phyloP scores from a whole-genome alignment of 2,329 filamentous ascomycete genomes.

The Phaeosphaeriaceae sp. region DNA sequence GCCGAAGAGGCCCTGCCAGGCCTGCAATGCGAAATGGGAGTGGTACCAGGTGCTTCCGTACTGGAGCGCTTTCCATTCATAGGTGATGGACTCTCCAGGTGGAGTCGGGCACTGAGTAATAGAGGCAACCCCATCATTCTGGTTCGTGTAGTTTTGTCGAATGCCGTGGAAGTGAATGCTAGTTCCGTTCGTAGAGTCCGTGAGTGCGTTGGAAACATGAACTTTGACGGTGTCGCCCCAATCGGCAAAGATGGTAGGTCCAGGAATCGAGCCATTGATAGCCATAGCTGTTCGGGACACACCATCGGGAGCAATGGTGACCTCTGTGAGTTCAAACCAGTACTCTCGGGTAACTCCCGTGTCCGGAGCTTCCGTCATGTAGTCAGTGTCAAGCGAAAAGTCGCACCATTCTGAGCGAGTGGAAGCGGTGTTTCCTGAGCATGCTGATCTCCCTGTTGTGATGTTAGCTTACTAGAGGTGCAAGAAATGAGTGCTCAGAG shows the following conservation, averaged over 20 bases:
- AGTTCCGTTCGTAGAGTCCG: conserved; percentile 36
- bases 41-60: conserved; percentile 55
- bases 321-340: conserved; percentile 52
- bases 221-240: conserved; percentile 50
- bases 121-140: conserved; percentile 24
- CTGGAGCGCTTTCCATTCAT: conserved; percentile 47
- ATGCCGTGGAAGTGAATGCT: conserved; percentile 44
- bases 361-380: no score
- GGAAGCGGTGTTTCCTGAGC: conserved; percentile 40
- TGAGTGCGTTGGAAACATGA: conserved; percentile 43
- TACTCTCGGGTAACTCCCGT: conserved; percentile 64
- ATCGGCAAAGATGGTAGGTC: conserved; percentile 52
- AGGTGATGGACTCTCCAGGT: conserved; percentile 31
- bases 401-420: conserved; percentile 53
- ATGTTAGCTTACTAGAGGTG: no score
- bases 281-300: conserved; percentile 49
- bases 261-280: conserved; percentile 54
- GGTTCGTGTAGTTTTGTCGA: conserved; percentile 40
- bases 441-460: no score
- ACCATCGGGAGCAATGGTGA: conserved; percentile 61
- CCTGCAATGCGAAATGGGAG: conserved; percentile 51
- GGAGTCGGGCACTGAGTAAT: conserved; percentile 44
- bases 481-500: no score
- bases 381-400: conserved; percentile 60
- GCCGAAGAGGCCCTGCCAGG: conserved; percentile 51